Conservation (phyloP, 2,329 filamentous ascomycete genomes). For the Exophiala phaeomuriformis region DNA sequence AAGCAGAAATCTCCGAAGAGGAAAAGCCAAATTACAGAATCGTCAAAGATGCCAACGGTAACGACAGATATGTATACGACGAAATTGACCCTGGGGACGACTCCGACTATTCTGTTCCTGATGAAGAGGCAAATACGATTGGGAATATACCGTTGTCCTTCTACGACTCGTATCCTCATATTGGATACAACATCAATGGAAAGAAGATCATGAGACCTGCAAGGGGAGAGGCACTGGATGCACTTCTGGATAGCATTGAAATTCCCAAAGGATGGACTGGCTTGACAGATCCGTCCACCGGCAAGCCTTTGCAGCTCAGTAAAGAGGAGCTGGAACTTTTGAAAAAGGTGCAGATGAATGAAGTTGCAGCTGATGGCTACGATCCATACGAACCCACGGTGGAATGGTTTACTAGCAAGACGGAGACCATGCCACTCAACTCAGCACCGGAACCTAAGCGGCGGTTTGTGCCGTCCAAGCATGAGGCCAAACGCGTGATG, state of each 20-base stretch:
- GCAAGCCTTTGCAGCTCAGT: conserved; percentile 81
- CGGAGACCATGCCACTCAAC: conserved; percentile 90
- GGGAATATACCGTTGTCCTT: conserved; percentile 89
- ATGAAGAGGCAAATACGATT: conserved; percentile 78
- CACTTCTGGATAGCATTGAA: conserved; percentile 90
- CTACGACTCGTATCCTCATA: conserved; percentile 96
- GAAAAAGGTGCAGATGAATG: conserved; percentile 79
- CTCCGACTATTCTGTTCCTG: conserved; percentile 84
- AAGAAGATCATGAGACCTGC: conserved; percentile 96
- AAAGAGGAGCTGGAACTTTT: conserved; percentile 84
- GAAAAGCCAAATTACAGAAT: conserved; percentile 51
- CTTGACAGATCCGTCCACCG: conserved; percentile 85
- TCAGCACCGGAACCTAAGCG: conserved; percentile 93
- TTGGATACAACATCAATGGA: conserved; percentile 97
- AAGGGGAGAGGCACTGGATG: conserved; percentile 86
- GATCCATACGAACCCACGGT: conserved; percentile 91
- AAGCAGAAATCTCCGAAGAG: conserved; percentile 30
- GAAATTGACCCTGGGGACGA: conserved; percentile 95
- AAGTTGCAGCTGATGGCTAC: conserved; percentile 78
- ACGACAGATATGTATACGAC: conserved; percentile 80
- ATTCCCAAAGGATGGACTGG: conserved; percentile 96
- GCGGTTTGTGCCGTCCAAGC: conserved; percentile 90
- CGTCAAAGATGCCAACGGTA: conserved; percentile 79
- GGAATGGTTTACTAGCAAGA: conserved; percentile 85
- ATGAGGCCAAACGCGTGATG: conserved; percentile 93